These are phyloP conservation scores for Yarrowia divulgata DNA, from an alignment of 805 yeast species.

Conservation along the genomic window DNA sequence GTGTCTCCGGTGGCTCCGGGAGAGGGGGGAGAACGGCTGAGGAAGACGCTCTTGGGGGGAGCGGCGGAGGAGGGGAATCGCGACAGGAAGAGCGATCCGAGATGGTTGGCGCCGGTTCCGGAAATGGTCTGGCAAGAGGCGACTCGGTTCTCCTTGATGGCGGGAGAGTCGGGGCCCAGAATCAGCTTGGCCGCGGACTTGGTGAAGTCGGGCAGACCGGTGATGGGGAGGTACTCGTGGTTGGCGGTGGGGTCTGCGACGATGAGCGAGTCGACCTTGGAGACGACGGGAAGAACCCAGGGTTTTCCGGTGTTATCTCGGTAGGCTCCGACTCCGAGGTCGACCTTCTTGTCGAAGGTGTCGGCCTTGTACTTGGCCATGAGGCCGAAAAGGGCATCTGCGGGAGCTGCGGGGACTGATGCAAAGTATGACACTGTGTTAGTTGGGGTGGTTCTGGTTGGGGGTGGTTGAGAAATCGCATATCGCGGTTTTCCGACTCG, in stretches of 20 bases:
- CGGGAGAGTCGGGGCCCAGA: slow-evolving; percentile 67
- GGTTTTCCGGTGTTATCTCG: slow-evolving; percentile 89
- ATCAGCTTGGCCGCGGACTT: slow-evolving; percentile 71
- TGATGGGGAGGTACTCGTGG: slow-evolving; percentile 88
- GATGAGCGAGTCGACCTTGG: slow-evolving; percentile 68
- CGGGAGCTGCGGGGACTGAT: slow-evolving; percentile 66
- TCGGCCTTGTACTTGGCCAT: slow-evolving; percentile 77
- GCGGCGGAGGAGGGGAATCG: slow-evolving; percentile 56
- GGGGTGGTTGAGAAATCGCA: not conserved
- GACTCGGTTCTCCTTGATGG: slow-evolving; percentile 59
- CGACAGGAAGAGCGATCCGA: slow-evolving; percentile 76
- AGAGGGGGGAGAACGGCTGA: slow-evolving; percentile 36
- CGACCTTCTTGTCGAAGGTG: slow-evolving; percentile 55
- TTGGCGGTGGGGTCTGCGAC: slow-evolving; percentile 70
- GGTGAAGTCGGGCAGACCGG: slow-evolving; percentile 75
- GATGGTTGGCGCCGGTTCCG: slow-evolving; percentile 91
- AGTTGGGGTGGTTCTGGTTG: not conserved
- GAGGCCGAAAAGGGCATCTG: slow-evolving; percentile 84
- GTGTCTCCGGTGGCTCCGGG: slow-evolving; percentile 46
- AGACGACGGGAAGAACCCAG: slow-evolving; percentile 81
- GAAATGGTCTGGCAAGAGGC: slow-evolving; percentile 79
- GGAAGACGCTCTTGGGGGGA: slow-evolving; percentile 41
- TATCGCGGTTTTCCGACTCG: no score
- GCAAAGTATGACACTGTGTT: slow-evolving; percentile 44
- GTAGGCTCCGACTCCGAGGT: slow-evolving; percentile 88